These are phyloP conservation scores for Austroboletus niveus DNA, from an alignment of 1,284 basidiomycete species.

Conservation along the genomic window DNA sequence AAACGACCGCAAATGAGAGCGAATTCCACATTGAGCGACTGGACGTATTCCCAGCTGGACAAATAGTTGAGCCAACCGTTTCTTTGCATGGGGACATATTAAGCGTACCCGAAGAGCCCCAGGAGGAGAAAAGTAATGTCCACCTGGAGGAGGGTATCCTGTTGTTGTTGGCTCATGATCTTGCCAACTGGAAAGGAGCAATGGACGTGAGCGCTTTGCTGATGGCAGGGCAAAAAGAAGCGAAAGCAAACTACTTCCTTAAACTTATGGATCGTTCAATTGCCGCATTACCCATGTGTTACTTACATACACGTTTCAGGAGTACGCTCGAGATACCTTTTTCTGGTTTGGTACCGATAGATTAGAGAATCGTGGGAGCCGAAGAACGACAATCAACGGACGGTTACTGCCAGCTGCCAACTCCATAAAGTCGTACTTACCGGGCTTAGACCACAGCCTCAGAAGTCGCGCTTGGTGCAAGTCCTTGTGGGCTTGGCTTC, in stretches of 20 bases:
- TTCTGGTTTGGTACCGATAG: neutral
- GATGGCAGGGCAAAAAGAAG: neutral
- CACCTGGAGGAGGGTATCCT: neutral
- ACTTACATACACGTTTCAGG: slow-evolving; percentile 5
- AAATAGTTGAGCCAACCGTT: neutral
- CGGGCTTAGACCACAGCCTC: neutral
- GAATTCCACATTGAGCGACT: slow-evolving; percentile 15
- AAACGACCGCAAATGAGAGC: slow-evolving; percentile 12
- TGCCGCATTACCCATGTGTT: neutral
- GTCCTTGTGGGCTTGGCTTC: too few species aligned
- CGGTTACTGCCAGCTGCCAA: too few species aligned
- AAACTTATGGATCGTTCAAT: neutral
- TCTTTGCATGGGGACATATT: neutral
- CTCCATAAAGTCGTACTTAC: neutral
- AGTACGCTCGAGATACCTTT: neutral
- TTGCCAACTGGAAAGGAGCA: neutral
- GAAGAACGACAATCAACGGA: neutral
- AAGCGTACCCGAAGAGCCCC: slow-evolving; percentile 14
- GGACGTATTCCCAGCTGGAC: slow-evolving; percentile 25
- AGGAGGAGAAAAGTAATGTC: slow-evolving; percentile 8
- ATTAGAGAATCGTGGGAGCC: neutral
- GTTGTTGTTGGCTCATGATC: slow-evolving; percentile 1
- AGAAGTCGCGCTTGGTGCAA: too few species aligned
- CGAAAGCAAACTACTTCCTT: neutral
- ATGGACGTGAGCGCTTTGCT: neutral